Base-by-base conservation (phyloP, 2,329 filamentous ascomycete genomes). In the Magnaporthiopsis rhizophila region DNA sequence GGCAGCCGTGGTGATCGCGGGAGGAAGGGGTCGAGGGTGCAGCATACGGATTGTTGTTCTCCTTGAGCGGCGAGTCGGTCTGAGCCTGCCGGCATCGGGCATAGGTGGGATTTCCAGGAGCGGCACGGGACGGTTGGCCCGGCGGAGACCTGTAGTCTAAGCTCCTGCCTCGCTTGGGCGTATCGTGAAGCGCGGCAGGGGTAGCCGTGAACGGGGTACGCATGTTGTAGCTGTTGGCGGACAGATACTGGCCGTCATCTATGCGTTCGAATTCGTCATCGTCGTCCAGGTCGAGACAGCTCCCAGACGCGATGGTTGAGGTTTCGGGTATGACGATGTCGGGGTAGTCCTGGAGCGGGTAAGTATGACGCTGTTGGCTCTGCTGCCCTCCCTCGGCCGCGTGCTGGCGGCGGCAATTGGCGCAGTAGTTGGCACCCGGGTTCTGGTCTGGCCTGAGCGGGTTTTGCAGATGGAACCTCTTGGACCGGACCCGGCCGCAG, bases 401-500 rank as follows among this genome's bases (percentile, higher is more conserved):
- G 45, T 62, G 61, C 38, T 45, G 24, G 15, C 58, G 58, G 62
- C 77, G 74, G 59, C 77, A 78, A 62, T 72, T 75, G 58, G 72
- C 69, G 61, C 75, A 78, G 60, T 72, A 77, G 24, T 70, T 74
- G 58, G 71, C 65, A n/a, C 67, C 63, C 18, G 78, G 68, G 72
- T 74, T 67, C 58, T 72, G 66, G 59, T 71, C 69, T 59, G 69
- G 65, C 66, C 68, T 65, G 57, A 77, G 66, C 6, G 75, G 71
- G 62, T 77, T 70, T 8, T 73, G 68, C 57, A 71, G 62, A 57
- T 80, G 78, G 59, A 77, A 80, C 13, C 69, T 71, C 32, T 71
- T 70, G 6, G 79, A 81, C 58, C 79, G 74, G 7, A 75, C 69
- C 28, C 72, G 73, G 28, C 76, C 75, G 64, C 79, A 81, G 32